Evolutionary conservation across 2,329 filamentous ascomycete species (phyloP), one percentile per base, ranked within the genome.

Genomic region (Elsinoe australis): DNA sequence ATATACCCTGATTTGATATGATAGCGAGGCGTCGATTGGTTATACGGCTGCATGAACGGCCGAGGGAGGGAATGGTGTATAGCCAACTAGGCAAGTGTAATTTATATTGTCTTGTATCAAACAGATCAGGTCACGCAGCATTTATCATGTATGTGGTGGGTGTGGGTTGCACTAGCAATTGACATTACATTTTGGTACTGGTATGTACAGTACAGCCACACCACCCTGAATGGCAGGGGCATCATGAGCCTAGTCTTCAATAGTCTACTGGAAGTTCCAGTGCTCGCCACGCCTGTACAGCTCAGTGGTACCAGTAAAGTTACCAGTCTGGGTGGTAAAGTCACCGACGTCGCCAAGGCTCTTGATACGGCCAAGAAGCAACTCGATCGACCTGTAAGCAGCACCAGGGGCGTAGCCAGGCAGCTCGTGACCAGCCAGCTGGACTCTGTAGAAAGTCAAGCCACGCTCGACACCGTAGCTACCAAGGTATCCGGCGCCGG

Each of bases 311-410:
- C 52, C 52, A 19, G 52, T 54, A 24, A 56, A 59, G 52, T 59
- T 53, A n/a, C 59, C 61, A 22, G 36, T 57, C 53, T 62, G 59
- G n/a, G 61, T 64, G 28, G 64, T 64, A 33, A 65, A 66, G 49
- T 63, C 60, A 4, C 56, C 58, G 3, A 53, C 45, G 46, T 64
- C 64, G 1, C 57, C 64, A 55, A 86, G 58, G 51, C 70, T 76
- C 3, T 75, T 66, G 10, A 88, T 79, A 26, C 84, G 69, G 0
- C 87, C 86, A 1, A 94, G 70, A 56, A 92, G 62, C 56, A 84
- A 82, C 70, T 92, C 85, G 15, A 92, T 61, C 50, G 85, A 80
- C 28, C 85, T 71, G 61, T 84, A 87, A 0, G 81, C 75, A 0
- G 80, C 82, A n/a, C 67, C 65, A 14, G 69, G 66, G 1, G 68